These are phyloP conservation scores for Botryotinia convoluta DNA, from an alignment of 2,329 filamentous ascomycete species.

Conservation along the genomic window DNA sequence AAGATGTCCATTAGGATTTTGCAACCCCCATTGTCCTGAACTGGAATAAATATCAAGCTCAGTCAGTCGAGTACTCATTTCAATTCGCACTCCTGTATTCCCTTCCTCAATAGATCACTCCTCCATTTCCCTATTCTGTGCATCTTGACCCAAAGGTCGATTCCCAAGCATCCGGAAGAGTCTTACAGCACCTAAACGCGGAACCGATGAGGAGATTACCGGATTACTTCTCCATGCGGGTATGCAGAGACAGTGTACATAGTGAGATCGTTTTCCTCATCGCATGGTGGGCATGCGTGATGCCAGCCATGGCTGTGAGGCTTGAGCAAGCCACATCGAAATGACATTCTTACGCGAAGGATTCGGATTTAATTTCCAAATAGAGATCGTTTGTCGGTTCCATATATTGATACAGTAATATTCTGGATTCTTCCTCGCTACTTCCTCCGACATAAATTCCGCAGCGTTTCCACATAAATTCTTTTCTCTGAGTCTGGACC, in stretches of 20 bases:
- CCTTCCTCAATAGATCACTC: background rate
- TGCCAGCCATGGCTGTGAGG: background rate
- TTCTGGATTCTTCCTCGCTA: slow-evolving; percentile 11
- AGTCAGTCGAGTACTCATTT: background rate
- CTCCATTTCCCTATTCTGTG: background rate
- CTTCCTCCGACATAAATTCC: background rate
- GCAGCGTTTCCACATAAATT: background rate
- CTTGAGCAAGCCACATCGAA: slow-evolving; percentile 19
- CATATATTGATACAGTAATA: background rate
- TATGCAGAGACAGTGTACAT: background rate
- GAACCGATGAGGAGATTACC: background rate
- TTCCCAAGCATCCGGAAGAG: slow-evolving; percentile 12
- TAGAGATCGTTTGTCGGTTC: background rate
- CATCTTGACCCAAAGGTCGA: background rate
- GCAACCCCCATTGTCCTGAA: background rate
- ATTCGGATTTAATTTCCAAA: background rate
- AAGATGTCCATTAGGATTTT: background rate
- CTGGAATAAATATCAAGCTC: background rate
- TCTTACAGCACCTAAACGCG: background rate
- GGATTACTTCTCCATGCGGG: background rate
- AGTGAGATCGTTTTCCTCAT: background rate
- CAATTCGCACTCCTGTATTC: background rate
- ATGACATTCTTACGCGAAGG: background rate
- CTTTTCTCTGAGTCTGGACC: background rate
- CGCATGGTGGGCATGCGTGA: slow-evolving; percentile 10